Evolutionary conservation across 345 rosid species (phyloP), one percentile per base, ranked within the genome.

Genomic region (Brassica napus): DNA sequence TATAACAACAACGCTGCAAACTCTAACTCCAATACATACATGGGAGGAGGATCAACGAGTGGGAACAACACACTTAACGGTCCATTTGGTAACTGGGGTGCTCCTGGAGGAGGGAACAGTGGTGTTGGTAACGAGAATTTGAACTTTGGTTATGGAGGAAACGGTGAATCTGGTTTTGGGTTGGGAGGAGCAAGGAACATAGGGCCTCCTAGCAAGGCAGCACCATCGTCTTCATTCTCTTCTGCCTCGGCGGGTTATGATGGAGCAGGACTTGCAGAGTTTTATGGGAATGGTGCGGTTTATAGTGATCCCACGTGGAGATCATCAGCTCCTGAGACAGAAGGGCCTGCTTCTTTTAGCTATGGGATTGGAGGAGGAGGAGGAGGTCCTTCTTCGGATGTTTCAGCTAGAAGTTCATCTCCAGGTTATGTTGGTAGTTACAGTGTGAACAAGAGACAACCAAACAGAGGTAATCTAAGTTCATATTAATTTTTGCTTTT

Each of bases 251-350:
- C 81, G 18, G 88, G 86, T 75, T 91, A 81, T 57, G 96, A 89
- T 79, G 88, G 85, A 74, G 18, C 65, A 34, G 83, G 94, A 69
- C 89, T 85, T 72, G 83, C 89, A 75, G 97, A 92, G 44, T 68
- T 89, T 59, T 91, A 91, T 8, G 83, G 86, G 71, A 85, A 86
- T 76, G 81, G 81, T 81, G 86, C 96, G 35, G 89, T 84, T 81
- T 94, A 91, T 83, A 88, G 89, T 75, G 90, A 89, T 76, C 81
- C 98, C 42, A 83, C 95, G 73, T 95, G 99, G 99, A 86, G 90
- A 32, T 84, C 95, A 66, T 59, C 89, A 65, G 80, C 86, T 80
- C 83, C 88, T 26, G 97, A 91, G 76, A 74, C 87, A 69, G 92
- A 90, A 84, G 89, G 78, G 57, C 86, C 91, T 79, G 89, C 86